These are phyloP conservation scores for Neopestalotiopsis sp. DNA, from an alignment of 2,329 filamentous ascomycete genomes.

Conservation along the genomic window DNA sequence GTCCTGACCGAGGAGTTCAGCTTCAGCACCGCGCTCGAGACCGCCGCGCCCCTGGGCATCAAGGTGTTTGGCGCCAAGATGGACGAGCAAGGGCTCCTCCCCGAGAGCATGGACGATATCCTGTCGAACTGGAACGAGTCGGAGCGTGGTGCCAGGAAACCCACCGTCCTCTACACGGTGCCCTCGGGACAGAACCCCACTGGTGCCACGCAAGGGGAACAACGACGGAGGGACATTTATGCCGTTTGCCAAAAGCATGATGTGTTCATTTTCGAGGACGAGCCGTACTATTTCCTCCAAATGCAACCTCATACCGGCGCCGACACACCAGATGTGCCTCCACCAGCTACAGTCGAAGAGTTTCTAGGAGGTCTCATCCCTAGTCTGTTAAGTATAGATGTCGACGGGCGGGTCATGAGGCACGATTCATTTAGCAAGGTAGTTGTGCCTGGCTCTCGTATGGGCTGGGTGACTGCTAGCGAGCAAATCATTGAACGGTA, in stretches of 20 bases:
- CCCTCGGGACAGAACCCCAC: constrained; percentile 90
- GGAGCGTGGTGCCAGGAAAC: constrained; percentile 50
- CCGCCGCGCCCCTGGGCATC: constrained; percentile 58
- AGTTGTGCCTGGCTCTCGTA: constrained; percentile 78
- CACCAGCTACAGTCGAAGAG: constrained; percentile 68
- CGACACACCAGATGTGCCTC: constrained; percentile 54
- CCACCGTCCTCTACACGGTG: constrained; percentile 64
- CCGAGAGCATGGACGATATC: constrained; percentile 57
- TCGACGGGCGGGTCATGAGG: constrained; percentile 86
- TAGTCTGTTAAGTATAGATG: constrained; percentile 79
- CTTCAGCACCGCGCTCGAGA: constrained; percentile 76
- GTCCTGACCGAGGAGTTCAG: constrained; percentile 91
- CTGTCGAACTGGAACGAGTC: constrained; percentile 55
- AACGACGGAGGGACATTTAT: constrained; percentile 76
- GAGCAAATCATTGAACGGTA: constrained; percentile 86
- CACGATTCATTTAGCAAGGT: constrained; percentile 96
- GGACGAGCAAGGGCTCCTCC: constrained; percentile 60
- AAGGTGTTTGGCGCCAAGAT: constrained; percentile 56
- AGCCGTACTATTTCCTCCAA: constrained; percentile 94
- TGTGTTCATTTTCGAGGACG: constrained; percentile 86
- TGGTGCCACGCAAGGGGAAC: constrained; percentile 76
- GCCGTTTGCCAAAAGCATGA: constrained; percentile 82
- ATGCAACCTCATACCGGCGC: constrained; percentile 76
- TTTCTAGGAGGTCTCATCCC: constrained; percentile 79
- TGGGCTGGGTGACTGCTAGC: constrained; percentile 89